Evolutionary conservation across 1,139 yeast species (phyloP).

Genomic region (Yamadazyma friedrichii): DNA sequence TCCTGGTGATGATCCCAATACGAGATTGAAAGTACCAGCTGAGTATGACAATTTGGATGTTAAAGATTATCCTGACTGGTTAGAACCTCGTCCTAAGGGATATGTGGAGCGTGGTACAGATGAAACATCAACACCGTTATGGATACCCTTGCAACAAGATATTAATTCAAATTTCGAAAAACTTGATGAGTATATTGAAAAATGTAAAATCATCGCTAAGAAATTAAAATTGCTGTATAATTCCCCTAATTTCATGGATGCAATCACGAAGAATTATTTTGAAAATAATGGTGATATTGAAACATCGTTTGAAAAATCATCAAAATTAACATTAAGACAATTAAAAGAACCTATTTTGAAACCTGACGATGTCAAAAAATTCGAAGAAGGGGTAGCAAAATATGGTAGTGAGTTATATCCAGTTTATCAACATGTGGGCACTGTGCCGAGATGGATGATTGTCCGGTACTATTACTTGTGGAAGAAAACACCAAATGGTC

Average conservation of each 20-base stretch:
- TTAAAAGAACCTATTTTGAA: slow-evolving; percentile 77
- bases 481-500: slow-evolving; percentile 84
- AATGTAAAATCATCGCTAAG: slow-evolving; percentile 58
- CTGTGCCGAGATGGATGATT: slow-evolving; percentile 72
- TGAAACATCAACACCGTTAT: slow-evolving; percentile 64
- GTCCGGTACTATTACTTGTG: slow-evolving; percentile 86
- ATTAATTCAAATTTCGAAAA: slow-evolving; percentile 27
- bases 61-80: slow-evolving; percentile 66
- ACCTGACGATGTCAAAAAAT: slow-evolving; percentile 58
- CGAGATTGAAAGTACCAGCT: slow-evolving; percentile 46
- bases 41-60: slow-evolving; percentile 41
- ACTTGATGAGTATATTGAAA: slow-evolving; percentile 54
- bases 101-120: slow-evolving; percentile 86
- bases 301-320: slow-evolving; percentile 39
- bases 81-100: slow-evolving; percentile 76
- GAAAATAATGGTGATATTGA: slow-evolving; percentile 49
- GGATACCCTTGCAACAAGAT: slow-evolving; percentile 53
- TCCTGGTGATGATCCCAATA: slow-evolving; percentile 19
- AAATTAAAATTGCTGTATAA: slow-evolving; percentile 45
- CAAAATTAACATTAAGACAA: slow-evolving; percentile 51
- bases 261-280: slow-evolving; percentile 56
- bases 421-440: slow-evolving; percentile 63
- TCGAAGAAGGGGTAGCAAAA: slow-evolving; percentile 72
- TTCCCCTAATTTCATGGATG: slow-evolving; percentile 81
- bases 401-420: slow-evolving; percentile 82